These are phyloP conservation scores for Rhizopogon roseolus DNA, from an alignment of 768 basidiomycete genomes.

Conservation along the genomic window DNA sequence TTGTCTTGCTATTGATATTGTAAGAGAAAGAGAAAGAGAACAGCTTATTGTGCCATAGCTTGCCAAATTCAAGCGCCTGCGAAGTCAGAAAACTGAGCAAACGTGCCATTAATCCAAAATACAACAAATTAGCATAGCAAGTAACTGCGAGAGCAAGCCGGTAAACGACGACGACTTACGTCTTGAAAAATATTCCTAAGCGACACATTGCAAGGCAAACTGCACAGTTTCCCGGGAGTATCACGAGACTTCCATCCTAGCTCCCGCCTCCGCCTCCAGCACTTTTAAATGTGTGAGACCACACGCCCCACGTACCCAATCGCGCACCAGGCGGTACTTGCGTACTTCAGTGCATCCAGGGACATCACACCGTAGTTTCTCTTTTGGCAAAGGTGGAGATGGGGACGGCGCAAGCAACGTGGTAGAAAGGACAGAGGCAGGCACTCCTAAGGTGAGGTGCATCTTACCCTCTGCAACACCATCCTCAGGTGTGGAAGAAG, in stretches of 20 bases:
- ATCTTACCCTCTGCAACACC: constrained; percentile 21
- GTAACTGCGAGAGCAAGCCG: neutral
- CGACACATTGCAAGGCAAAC: neutral
- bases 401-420: constrained; percentile 3
- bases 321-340: constrained; percentile 63
- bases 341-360: constrained; percentile 49
- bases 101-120: neutral
- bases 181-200: neutral
- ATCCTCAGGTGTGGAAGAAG: constrained; percentile 2
- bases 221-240: neutral
- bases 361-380: constrained; percentile 42
- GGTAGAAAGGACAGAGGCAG: constrained; percentile 26
- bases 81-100: neutral
- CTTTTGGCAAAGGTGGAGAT: constrained; percentile 4
- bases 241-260: neutral
- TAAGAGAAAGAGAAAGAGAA: no score
- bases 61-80: neutral
- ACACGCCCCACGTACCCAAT: constrained; percentile 58
- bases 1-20: no score
- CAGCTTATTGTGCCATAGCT: neutral
- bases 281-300: constrained; percentile 61
- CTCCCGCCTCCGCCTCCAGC: constrained; percentile 32
- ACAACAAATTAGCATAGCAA: neutral
- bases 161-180: neutral
- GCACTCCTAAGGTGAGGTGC: constrained; percentile 53